phyloP scores from a whole-genome alignment of 2,329 filamentous ascomycete genomes.

The Calycina herbarum region DNA sequence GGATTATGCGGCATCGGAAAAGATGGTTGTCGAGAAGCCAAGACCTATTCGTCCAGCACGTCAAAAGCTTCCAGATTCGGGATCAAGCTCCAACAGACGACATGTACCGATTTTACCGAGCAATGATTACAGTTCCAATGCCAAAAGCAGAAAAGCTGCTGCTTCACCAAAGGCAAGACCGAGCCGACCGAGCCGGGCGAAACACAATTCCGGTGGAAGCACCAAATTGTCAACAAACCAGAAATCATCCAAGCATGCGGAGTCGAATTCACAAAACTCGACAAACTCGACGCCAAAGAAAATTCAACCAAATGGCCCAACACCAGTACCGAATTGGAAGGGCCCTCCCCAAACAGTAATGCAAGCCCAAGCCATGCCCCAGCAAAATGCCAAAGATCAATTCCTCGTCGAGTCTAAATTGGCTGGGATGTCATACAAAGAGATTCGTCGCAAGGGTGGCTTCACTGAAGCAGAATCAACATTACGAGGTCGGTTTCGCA shows the following conservation, averaged over 20 bases:
- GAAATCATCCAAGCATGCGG: not conserved
- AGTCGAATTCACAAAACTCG: not conserved
- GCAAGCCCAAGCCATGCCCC: slow-evolving; percentile 17
- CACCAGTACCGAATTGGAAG: slow-evolving; percentile 7
- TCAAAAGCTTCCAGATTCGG: slow-evolving; percentile 26
- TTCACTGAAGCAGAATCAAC: slow-evolving; percentile 70
- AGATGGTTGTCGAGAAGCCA: slow-evolving; percentile 16
- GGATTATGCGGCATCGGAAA: slow-evolving; percentile 12
- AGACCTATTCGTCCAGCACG: slow-evolving; percentile 18
- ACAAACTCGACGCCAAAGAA: slow-evolving; percentile 10
- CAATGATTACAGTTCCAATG: slow-evolving; percentile 15
- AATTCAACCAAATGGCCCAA: slow-evolving; percentile 25
- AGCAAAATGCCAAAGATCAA: slow-evolving; percentile 44
- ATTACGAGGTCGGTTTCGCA: slow-evolving; percentile 66
- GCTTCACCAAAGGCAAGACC: not conserved
- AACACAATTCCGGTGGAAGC: not conserved
- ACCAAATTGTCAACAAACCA: not conserved
- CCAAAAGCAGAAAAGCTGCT: not conserved
- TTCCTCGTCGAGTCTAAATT: slow-evolving; percentile 55
- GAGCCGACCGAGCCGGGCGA: not conserved
- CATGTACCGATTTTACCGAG: slow-evolving; percentile 5
- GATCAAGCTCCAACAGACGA: slow-evolving; percentile 2
- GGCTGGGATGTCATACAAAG: slow-evolving; percentile 61
- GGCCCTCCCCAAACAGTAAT: slow-evolving; percentile 6
- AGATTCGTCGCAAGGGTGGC: slow-evolving; percentile 56